Evolutionary conservation across 2,329 filamentous ascomycete species (phyloP), one percentile per base, ranked within the genome.

Genomic region (Penicillium sp.): DNA sequence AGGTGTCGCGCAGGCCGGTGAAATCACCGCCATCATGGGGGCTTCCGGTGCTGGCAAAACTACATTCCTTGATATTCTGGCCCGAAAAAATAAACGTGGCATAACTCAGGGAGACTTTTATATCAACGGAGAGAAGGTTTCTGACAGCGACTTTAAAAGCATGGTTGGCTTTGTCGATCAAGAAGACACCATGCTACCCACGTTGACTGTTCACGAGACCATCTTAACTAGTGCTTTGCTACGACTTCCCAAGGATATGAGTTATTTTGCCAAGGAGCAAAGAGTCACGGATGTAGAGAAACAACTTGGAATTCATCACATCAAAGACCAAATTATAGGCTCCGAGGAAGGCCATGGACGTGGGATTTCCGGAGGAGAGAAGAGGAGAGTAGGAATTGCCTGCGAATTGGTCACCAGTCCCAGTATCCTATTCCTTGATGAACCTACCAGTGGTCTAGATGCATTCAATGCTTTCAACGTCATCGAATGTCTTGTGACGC

Each of bases 381-480:
- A 97, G 76, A 85, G 94, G 62, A 86, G 94, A 66, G 94, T 99
- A 49, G 91, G 92, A 48, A 99, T 99, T 67, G 94, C 95, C 48
- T 99, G 95, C 73, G 94, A 99, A 70, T 83, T 99, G 55, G 94
- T 99, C 59, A 99, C 94, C 5, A 97, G 92, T 66, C 94, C 94
- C 3, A 97, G 92, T 59, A 97, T 99, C 61, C 83, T 99, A 20
- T 97, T 99, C 77, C 81, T 99, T 55, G 94, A 99, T 68, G 94
- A 99, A 68, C 94, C 94, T 1, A 99, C 94, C 0, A 97, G 93
- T 68, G 94, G 94, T 54, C 81, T 97, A 63, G 94, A 99, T 71
- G 91, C 94, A 1, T 99, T 87, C 79, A 99, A 99, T 69, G 95
- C 95, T 5, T 99, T 94, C 79, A 99, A 99, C 62, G 94, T 99